Percentiles rank a stretch among this genome's conserved stretches.
Evolutionary conservation across 2,329 filamentous ascomycete genomes (phyloP).

Genomic region (Intubia oerlemansii): DNA sequence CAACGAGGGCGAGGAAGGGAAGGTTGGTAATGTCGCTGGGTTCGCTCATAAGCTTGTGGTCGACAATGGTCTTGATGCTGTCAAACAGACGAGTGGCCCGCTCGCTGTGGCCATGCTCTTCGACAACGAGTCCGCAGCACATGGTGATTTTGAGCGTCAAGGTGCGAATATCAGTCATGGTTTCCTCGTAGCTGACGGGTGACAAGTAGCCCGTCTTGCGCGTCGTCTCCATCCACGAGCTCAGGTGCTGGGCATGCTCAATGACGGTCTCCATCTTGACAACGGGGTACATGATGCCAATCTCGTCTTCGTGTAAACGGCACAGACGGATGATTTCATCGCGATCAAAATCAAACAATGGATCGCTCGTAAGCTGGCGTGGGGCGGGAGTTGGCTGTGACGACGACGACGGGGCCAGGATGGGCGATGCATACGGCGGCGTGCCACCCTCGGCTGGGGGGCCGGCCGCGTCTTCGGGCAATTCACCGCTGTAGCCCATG

Average conservation of each 20-base stretch:
- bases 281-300: conserved; percentile 82
- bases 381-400: conserved; percentile 4
- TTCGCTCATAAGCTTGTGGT: conserved; percentile 40
- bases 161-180: conserved; percentile 21
- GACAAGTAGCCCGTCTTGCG: conserved; percentile 13
- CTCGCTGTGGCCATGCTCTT: conserved; percentile 59
- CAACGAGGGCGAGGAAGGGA: conserved; percentile 28
- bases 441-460: conserved; percentile 13
- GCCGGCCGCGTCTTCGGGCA: conserved; percentile 35
- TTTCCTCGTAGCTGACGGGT: conserved; percentile 14
- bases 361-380: too few relatives aligned
- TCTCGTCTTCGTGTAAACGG: conserved; percentile 68
- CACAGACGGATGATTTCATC: conserved; percentile 66
- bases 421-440: conserved; percentile 12
- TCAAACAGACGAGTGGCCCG: conserved; percentile 54
- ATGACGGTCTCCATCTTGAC: conserved; percentile 53
- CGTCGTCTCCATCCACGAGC: conserved; percentile 33
- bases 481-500: conserved; percentile 59
- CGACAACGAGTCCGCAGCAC: conserved; percentile 55
- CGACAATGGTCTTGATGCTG: conserved; percentile 50
- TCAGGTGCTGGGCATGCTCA: conserved; percentile 46
- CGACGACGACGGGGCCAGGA: conserved; percentile 9
- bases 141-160: conserved; percentile 66
- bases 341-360: conserved; percentile 56
- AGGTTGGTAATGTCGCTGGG: conserved; percentile 24